Percentiles rank a stretch among this genome's conserved stretches.
Evolutionary conservation across 805 yeast species (phyloP).

Genomic region (Sugiyamaella marilandica): DNA sequence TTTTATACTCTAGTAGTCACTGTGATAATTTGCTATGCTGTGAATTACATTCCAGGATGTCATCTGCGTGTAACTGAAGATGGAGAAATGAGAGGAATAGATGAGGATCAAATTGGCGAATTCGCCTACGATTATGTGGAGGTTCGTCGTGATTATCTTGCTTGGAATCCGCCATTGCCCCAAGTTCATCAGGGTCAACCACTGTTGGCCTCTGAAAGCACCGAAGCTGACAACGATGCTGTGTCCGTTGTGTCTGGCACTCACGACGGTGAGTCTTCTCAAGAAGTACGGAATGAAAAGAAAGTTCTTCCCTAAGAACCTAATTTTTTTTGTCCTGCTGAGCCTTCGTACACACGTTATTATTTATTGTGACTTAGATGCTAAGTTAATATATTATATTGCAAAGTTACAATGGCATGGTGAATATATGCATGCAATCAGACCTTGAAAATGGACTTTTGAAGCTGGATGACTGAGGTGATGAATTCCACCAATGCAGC

Average conservation of each 20-base stretch:
- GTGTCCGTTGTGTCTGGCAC: neutral
- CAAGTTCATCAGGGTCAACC: neutral
- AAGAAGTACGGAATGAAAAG: neutral
- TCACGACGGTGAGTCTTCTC: neutral
- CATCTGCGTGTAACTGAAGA: constrained; percentile 74
- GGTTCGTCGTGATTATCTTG: constrained; percentile 76
- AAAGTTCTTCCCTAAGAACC: neutral
- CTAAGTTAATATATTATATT: neutral
- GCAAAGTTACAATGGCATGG: neutral
- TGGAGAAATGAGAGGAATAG: constrained; percentile 86
- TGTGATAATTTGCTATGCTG: constrained; percentile 63
- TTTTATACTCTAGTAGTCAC: constrained; percentile 79
- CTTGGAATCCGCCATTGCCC: constrained; percentile 36
- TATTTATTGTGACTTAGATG: neutral
- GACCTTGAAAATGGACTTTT: neutral
- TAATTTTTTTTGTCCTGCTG: neutral
- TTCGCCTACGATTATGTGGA: constrained; percentile 98
- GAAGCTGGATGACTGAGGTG: neutral
- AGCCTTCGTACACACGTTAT: neutral
- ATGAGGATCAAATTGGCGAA: constrained; percentile 96
- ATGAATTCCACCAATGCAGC: neutral
- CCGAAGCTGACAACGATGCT: neutral
- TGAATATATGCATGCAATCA: neutral
- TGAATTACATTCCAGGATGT: constrained; percentile 77
- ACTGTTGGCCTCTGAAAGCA: neutral